Conservation (phyloP, 1,284 basidiomycete species). For the Apiotrichum gracile region DNA sequence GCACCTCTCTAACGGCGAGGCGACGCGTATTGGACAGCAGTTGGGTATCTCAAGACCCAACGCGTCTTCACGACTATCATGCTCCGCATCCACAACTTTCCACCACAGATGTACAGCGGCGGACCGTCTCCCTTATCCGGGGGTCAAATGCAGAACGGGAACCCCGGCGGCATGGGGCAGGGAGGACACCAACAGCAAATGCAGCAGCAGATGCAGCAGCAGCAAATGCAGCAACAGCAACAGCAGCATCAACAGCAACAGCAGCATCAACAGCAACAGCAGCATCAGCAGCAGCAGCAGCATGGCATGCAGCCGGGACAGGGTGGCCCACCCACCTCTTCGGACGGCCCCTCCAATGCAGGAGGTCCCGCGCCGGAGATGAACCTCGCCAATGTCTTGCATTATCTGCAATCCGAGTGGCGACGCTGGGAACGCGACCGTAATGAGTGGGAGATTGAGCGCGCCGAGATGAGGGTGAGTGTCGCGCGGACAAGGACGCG, state of each 20-base stretch:
- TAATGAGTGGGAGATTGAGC: conserved; percentile 99
- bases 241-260: conserved; percentile 11
- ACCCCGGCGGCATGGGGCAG: conserved; percentile 5
- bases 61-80: neutral
- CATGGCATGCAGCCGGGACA: conserved; percentile 3
- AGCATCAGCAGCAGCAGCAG: conserved; percentile 11
- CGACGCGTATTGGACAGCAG: neutral
- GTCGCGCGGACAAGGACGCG: neutral
- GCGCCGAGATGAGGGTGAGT: conserved; percentile 95
- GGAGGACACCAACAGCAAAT: conserved; percentile 2
- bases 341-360: conserved; percentile 29
- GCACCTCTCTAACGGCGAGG: too few species aligned
- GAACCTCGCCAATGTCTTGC: conserved; percentile 88
- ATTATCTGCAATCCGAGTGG: conserved; percentile 98
- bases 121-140: conserved; percentile 3
- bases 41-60: neutral
- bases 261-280: conserved; percentile 2
- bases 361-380: conserved; percentile 54
- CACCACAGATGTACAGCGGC: conserved; percentile 10
- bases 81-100: conserved; percentile 14
- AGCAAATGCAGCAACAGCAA: conserved; percentile 2
- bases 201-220: conserved; percentile 1
- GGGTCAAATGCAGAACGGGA: conserved; percentile 11
- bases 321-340: neutral
- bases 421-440: conserved; percentile 91